Conservation (phyloP, 2,329 filamentous ascomycete genomes). For the Penicillium hordei region DNA sequence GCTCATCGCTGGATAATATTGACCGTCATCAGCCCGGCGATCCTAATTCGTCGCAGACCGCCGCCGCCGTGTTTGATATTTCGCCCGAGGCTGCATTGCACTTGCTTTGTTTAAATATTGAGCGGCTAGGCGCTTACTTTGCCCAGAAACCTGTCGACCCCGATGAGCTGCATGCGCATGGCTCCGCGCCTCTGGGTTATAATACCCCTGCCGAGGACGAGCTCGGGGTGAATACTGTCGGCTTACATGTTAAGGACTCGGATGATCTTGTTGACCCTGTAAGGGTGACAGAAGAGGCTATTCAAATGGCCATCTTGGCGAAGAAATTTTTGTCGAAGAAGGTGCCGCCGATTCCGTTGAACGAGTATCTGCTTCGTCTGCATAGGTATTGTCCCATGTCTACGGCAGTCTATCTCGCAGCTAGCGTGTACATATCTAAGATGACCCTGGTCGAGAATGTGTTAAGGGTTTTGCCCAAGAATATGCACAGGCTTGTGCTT, state of each 20-base stretch:
- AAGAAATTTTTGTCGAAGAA: constrained; percentile 91
- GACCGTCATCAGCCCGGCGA: not conserved
- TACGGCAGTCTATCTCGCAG: constrained; percentile 87
- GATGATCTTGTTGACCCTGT: constrained; percentile 50
- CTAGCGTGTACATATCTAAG: constrained; percentile 81
- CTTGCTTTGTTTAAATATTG: constrained; percentile 70
- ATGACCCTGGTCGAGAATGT: constrained; percentile 74
- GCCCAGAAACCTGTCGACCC: constrained; percentile 10
- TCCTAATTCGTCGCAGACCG: constrained; percentile 1
- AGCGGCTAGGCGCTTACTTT: constrained; percentile 65
- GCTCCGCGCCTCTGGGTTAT: constrained; percentile 39
- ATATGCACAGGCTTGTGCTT: constrained; percentile 81
- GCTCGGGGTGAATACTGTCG: constrained; percentile 28
- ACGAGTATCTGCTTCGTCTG: constrained; percentile 81
- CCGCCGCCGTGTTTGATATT: constrained; percentile 61
- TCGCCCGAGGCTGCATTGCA: constrained; percentile 73
- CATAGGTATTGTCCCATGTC: constrained; percentile 93
- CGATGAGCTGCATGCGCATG: constrained; percentile 45
- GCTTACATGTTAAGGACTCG: constrained; percentile 36
- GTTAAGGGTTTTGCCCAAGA: constrained; percentile 77
- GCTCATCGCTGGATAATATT: constrained; percentile 2
- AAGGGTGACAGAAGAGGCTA: constrained; percentile 68
- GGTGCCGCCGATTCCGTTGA: constrained; percentile 76
- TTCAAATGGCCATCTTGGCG: constrained; percentile 82
- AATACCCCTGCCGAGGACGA: constrained; percentile 25